Conservation (phyloP, 495 filamentous ascomycete species). For the Xylaria palmicola region DNA sequence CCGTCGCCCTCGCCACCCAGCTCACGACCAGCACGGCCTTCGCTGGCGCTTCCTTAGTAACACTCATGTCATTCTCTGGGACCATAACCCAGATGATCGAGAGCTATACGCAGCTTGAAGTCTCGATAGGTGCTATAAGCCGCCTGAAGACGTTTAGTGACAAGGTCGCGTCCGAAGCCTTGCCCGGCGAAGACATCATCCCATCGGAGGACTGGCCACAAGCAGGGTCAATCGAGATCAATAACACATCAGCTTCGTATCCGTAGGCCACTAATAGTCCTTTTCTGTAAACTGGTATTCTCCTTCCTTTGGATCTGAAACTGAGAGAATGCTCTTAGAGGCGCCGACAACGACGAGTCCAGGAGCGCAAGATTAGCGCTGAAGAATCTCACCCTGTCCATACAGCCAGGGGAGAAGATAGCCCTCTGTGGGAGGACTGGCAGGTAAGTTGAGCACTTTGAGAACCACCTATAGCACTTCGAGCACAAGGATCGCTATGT, state of each 20-base stretch:
- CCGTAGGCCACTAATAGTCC: too few relatives aligned
- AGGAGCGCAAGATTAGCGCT: too few relatives aligned
- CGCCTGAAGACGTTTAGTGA: slow-evolving; percentile 34
- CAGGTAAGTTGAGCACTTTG: too few relatives aligned
- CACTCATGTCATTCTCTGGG: slow-evolving; percentile 30
- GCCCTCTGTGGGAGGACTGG: slow-evolving; percentile 23
- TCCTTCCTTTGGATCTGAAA: too few relatives aligned
- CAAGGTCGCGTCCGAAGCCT: slow-evolving; percentile 17
- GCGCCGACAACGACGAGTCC: too few relatives aligned
- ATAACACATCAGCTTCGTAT: slow-evolving; percentile 35
- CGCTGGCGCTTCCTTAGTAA: slow-evolving; percentile 53
- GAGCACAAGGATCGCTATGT: too few relatives aligned
- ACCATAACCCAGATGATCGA: slow-evolving; percentile 25
- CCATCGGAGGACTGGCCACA: slow-evolving; percentile 31
- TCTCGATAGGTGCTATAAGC: slow-evolving; percentile 38
- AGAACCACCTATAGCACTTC: too few relatives aligned
- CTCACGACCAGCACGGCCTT: slow-evolving; percentile 45
- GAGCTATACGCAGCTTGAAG: slow-evolving; percentile 36
- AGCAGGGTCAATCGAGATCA: slow-evolving; percentile 23
- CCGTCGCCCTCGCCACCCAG: slow-evolving; percentile 31
- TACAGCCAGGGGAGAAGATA: slow-evolving; percentile 24
- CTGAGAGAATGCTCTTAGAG: too few relatives aligned
- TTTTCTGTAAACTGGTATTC: too few relatives aligned
- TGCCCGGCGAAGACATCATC: slow-evolving; percentile 37
- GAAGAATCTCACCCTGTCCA: slow-evolving; percentile 26